phyloP scores from a whole-genome alignment of 1,139 yeast species.

The Hemisphaericaspora xylanilytica region DNA sequence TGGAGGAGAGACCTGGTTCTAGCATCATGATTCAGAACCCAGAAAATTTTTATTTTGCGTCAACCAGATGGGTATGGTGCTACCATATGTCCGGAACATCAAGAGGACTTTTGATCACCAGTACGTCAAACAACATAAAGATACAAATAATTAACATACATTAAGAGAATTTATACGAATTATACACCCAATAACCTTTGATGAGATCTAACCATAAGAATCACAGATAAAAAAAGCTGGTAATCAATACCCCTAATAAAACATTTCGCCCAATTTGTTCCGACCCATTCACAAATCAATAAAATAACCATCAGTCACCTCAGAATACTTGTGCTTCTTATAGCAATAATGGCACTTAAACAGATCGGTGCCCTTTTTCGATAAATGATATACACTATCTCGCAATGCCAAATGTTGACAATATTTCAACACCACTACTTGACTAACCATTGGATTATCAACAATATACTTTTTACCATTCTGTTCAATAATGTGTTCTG shows the following conservation, averaged over 20 bases:
- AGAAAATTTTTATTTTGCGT: background rate
- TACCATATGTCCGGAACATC: no score
- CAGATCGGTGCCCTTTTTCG: constrained; percentile 40
- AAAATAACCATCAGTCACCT: constrained; percentile 44
- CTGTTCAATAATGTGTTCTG: constrained; percentile 17
- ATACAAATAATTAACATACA: background rate
- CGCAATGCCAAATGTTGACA: constrained; percentile 46
- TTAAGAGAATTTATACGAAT: background rate
- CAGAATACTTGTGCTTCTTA: constrained; percentile 43
- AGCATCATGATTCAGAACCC: background rate
- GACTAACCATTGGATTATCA: constrained; percentile 22
- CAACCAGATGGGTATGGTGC: background rate
- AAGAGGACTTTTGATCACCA: no score
- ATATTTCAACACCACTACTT: constrained; percentile 44
- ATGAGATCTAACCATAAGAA: background rate
- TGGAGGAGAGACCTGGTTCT: background rate
- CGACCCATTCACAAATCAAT: constrained; percentile 32
- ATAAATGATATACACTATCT: constrained; percentile 47
- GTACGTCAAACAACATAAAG: no score
- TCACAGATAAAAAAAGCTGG: no score
- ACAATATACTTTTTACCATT: constrained; percentile 18
- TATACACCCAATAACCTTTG: background rate
- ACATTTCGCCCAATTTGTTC: background rate
- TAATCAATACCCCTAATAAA: no score
- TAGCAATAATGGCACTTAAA: constrained; percentile 52